Base-by-base conservation (phyloP, 163 green algal species). In the Scenedesmus sp. region DNA sequence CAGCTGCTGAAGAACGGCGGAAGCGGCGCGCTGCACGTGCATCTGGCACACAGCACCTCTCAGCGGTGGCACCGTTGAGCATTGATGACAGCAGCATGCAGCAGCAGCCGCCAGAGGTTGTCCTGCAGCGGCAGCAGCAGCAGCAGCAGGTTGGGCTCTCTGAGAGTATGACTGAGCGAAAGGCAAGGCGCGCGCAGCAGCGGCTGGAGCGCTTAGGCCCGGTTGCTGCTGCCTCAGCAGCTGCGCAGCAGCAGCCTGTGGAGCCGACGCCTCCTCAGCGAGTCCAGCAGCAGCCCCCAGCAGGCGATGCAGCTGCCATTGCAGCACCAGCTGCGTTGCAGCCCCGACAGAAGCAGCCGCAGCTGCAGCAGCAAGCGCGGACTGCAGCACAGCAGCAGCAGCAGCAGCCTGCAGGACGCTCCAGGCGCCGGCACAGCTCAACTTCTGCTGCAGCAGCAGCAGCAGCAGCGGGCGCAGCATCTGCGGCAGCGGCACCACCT, bases 201-300 rank as follows among this genome's bases (percentile, higher is more conserved):
- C 40, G 78, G 56, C 33, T 44, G 51, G 33, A 91, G 73, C 86
- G 76, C 6, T 37, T 16, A 33, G 26, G 49, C 3, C 15, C 61
- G 46, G 42, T 10, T n/a, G 37, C 84, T 42, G 40, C 53, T 44
- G 37, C 53, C 46, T 4, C 40, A 59, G n/a, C 68, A 30, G n/a
- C 68, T 2, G 6, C 33, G 30, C 20, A 85, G 42, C 72, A 79
- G 59, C 20, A 68, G 44, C 16, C 76, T 68, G 73, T 33, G 30
- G 86, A 33, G 65, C 37, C 24, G 37, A 46, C n/a, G 49, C 42
- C n/a, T 26, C 61, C 37, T n/a, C 43, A 42, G 20, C 15, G 13
- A 49, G 9, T 20, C 35, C 61, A 84, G 26, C 83, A 85, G 81
- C 81, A 86, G 81, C 30, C 81, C 37, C 35, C 42, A 91, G 73